Conservation (phyloP, 2,329 filamentous ascomycete species). For the Lomentospora prolificans region DNA sequence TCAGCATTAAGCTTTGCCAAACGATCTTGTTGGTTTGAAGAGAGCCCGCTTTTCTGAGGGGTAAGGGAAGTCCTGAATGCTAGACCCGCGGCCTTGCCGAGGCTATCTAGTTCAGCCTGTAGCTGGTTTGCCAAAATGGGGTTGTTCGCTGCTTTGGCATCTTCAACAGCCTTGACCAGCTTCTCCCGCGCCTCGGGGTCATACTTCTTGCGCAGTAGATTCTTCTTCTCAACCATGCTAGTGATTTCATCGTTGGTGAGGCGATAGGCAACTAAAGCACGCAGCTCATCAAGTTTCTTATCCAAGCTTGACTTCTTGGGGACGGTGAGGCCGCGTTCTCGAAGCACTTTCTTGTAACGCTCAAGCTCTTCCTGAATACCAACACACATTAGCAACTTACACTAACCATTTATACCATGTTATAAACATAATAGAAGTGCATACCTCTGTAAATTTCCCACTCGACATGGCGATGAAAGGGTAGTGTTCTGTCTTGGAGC, state of each 20-base stretch:
- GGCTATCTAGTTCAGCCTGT: conserved; percentile 50
- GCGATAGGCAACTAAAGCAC: conserved; percentile 63
- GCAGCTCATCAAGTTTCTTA: conserved; percentile 72
- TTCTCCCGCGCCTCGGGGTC: conserved; percentile 59
- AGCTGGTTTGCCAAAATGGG: conserved; percentile 43
- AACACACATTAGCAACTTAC: conserved; percentile 16
- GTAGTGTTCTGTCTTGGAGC: conserved; percentile 73
- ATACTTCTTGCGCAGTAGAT: conserved; percentile 55
- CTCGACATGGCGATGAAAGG: conserved; percentile 90
- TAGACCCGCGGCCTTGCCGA: conserved; percentile 55
- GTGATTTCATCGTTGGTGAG: conserved; percentile 81
- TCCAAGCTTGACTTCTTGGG: conserved; percentile 63
- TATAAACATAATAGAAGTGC: conserved; percentile 13
- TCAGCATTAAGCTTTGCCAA: conserved; percentile 74
- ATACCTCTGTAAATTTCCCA: conserved; percentile 69
- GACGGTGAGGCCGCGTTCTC: conserved; percentile 60
- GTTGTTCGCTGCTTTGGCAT: conserved; percentile 56
- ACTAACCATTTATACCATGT: not conserved
- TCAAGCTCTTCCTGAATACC: conserved; percentile 59
- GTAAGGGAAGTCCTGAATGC: conserved; percentile 61
- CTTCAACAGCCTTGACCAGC: conserved; percentile 53
- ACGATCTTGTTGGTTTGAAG: conserved; percentile 64
- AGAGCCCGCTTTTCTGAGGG: conserved; percentile 39
- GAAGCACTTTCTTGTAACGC: conserved; percentile 67
- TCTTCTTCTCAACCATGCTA: conserved; percentile 64